phyloP scores from a whole-genome alignment of 331 rosid genomes.

The Malus hybrid region DNA sequence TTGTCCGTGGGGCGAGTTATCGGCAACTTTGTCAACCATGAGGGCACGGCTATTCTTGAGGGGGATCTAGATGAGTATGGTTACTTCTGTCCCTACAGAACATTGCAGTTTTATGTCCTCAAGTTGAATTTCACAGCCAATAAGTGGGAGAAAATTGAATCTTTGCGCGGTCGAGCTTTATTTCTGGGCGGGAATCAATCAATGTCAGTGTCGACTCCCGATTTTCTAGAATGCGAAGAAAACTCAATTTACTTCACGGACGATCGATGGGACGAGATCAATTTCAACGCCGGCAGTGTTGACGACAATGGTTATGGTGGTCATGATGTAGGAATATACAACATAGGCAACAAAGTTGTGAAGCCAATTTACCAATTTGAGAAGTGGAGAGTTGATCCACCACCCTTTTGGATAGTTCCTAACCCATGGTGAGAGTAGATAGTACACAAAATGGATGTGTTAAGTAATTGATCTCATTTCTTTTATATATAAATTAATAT shows the following conservation, averaged over 20 bases:
- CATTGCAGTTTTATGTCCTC: neutral
- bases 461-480: neutral
- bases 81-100: neutral
- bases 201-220: neutral
- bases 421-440: neutral
- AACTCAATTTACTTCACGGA: neutral
- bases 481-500: no score
- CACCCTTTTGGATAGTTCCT: neutral
- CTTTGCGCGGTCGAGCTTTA: neutral
- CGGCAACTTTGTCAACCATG: neutral
- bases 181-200: neutral
- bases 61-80: neutral
- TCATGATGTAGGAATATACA: neutral
- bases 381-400: neutral
- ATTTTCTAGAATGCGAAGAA: neutral
- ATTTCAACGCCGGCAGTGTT: neutral
- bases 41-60: neutral
- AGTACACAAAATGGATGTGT: neutral
- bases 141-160: neutral
- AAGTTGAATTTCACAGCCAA: neutral
- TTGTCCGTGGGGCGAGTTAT: neutral
- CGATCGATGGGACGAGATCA: neutral
- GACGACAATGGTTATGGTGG: neutral
- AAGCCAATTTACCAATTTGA: neutral
- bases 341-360: neutral